Percentiles rank a stretch among this genome's conserved stretches.
Conservation (phyloP, 345 rosid species). For the Hypericum androsaemum region DNA sequence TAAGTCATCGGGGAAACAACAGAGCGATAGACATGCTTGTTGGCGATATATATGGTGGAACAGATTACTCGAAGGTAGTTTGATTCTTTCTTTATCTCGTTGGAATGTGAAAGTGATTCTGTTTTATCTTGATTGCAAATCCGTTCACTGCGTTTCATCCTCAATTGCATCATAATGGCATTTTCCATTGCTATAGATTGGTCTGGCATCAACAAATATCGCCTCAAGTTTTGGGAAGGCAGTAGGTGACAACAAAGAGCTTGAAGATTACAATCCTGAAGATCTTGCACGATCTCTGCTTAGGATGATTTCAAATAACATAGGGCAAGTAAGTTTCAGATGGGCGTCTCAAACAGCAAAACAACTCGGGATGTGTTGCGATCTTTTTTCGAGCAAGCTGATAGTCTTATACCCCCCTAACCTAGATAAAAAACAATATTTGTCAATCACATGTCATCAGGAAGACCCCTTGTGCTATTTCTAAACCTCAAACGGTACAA, state of each 20-base stretch:
- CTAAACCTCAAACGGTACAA: too few species aligned
- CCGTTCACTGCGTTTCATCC: not conserved
- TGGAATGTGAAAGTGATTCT: not conserved
- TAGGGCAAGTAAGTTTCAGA: constrained; percentile 55
- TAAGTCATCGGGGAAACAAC: constrained; percentile 69
- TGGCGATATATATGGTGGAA: constrained; percentile 89
- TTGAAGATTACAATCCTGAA: constrained; percentile 64
- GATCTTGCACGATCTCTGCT: constrained; percentile 66
- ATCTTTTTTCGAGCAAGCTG: too few species aligned
- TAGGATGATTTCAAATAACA: constrained; percentile 78
- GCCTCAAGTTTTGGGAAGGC: constrained; percentile 92
- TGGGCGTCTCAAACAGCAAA: not conserved
- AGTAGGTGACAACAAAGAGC: constrained; percentile 55
- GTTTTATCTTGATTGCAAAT: not conserved
- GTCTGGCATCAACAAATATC: constrained; percentile 60
- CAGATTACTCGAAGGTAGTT: constrained; percentile 54
- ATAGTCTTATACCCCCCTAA: too few species aligned
- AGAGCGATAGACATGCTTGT: constrained; percentile 84
- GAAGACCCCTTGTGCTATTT: too few species aligned
- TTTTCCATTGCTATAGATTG: constrained; percentile 38
- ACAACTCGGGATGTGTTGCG: too few species aligned
- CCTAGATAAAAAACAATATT: too few species aligned
- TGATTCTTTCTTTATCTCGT: not conserved
- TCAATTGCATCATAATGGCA: not conserved
- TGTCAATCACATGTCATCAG: too few species aligned